Evolutionary conservation across 768 basidiomycete species (phyloP).

Genomic region (Calvatia gigantea): DNA sequence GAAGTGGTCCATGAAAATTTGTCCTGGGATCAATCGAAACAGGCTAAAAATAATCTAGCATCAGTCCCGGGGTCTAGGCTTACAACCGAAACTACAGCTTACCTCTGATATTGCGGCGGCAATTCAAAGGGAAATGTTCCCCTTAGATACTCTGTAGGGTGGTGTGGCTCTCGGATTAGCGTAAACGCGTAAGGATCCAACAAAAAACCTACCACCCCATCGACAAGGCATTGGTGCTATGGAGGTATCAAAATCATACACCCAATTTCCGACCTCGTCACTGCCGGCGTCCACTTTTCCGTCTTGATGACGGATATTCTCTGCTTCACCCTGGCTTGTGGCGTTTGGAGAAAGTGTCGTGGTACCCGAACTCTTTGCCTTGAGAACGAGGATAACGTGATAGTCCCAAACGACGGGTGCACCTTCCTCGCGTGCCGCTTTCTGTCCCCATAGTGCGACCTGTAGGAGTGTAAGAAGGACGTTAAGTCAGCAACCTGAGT

Average conservation of each 20-base stretch:
- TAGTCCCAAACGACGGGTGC: conserved; percentile 68
- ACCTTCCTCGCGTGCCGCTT: conserved; percentile 29
- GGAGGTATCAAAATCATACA: conserved; percentile 67
- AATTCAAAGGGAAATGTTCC: conserved; percentile 39
- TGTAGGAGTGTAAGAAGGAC: conserved; percentile 18
- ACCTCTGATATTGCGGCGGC: conserved; percentile 43
- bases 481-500: neutral
- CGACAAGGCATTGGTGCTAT: conserved; percentile 45
- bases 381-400: conserved; percentile 61
- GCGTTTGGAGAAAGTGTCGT: neutral
- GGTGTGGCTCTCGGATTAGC: neutral
- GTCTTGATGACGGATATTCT: no score
- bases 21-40: conserved; percentile 59
- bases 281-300: neutral
- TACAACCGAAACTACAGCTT: conserved; percentile 4
- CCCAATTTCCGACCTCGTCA: conserved; percentile 36
- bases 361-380: conserved; percentile 20
- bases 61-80: neutral
- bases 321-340: no score
- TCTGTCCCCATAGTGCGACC: conserved; percentile 69
- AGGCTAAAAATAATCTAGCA: conserved; percentile 31
- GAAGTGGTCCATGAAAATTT: conserved; percentile 52
- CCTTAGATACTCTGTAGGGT: conserved; percentile 40
- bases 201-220: conserved; percentile 38
- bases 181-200: neutral